Percentiles rank a stretch among this genome's conserved stretches.
Conservation (phyloP, 805 yeast genomes). For the Candida jianshihensis region DNA sequence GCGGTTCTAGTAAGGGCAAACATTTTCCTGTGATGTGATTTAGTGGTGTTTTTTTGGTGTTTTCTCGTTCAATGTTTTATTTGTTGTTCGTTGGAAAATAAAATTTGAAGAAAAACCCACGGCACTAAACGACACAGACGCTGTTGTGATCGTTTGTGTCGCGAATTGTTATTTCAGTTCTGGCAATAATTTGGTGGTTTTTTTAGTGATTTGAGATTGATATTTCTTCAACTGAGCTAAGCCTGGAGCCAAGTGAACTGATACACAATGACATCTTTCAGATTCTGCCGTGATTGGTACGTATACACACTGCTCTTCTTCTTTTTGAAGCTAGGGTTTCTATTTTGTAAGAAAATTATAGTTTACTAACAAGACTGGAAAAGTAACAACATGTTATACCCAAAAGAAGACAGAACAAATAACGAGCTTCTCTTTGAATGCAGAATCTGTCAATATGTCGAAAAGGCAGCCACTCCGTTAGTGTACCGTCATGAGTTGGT, state of each 20-base stretch:
- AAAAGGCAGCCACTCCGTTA: constrained; percentile 79
- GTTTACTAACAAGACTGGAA: neutral
- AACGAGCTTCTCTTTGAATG: constrained; percentile 75
- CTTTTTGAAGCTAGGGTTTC: neutral
- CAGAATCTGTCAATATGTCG: constrained; percentile 91
- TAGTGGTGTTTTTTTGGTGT: too few species aligned
- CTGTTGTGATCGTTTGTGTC: too few species aligned
- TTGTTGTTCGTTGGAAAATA: too few species aligned
- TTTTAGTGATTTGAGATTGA: too few species aligned
- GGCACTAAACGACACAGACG: too few species aligned
- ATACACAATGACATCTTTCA: constrained; percentile 72
- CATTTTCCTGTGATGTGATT: too few species aligned
- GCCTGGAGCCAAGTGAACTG: too few species aligned
- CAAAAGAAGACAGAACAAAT: constrained; percentile 84
- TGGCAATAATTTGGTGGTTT: too few species aligned
- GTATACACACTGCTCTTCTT: constrained; percentile 13
- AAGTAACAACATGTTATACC: constrained; percentile 95
- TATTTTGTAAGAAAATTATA: too few species aligned
- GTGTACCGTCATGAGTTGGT: constrained; percentile 91
- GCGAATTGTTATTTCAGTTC: too few species aligned
- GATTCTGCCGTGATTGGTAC: constrained; percentile 85
- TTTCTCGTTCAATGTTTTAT: neutral
- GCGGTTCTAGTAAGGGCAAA: constrained; percentile 12
- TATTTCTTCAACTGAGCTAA: too few species aligned
- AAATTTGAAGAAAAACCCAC: neutral